Evolutionary conservation across 2,329 filamentous ascomycete species (phyloP).

Genomic region (Fusarium compactum): DNA sequence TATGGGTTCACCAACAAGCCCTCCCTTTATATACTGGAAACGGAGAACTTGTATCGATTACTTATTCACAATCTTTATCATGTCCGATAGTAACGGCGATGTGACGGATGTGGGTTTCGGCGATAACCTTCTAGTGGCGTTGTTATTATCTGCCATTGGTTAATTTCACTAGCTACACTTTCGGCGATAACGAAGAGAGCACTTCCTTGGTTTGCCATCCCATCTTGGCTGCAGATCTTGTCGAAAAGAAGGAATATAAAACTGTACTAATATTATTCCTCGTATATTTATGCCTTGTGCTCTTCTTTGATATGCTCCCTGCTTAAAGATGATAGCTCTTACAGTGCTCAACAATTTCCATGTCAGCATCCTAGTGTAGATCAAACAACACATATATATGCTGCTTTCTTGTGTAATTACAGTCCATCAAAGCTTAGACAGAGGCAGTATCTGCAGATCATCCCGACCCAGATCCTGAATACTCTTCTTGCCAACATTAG

Average conservation of each 20-base stretch:
- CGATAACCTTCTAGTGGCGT: conserved; percentile 2
- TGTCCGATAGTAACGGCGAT: neutral
- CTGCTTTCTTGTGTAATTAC: neutral
- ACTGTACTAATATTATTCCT: neutral
- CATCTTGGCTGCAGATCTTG: too few relatives aligned
- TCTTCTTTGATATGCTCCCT: neutral
- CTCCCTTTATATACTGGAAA: neutral
- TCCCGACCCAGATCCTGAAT: conserved; percentile 44
- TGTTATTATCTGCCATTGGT: neutral
- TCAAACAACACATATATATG: neutral
- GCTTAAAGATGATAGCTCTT: neutral
- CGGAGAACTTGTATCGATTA: neutral
- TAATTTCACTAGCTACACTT: neutral
- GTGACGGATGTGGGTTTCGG: conserved; percentile 22
- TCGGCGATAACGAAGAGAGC: conserved; percentile 16
- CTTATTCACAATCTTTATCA: neutral
- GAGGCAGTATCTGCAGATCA: conserved; percentile 32
- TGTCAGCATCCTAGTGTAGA: neutral
- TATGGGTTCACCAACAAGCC: neutral
- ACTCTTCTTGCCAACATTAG: conserved; percentile 62
- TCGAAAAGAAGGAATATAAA: neutral
- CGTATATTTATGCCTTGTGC: neutral
- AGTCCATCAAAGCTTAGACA: conserved; percentile 10
- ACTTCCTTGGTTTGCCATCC: neutral
- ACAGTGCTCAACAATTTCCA: neutral